These are phyloP conservation scores for Cucurbita moschata DNA, from an alignment of 306 rosid species.

Conservation along the genomic window DNA sequence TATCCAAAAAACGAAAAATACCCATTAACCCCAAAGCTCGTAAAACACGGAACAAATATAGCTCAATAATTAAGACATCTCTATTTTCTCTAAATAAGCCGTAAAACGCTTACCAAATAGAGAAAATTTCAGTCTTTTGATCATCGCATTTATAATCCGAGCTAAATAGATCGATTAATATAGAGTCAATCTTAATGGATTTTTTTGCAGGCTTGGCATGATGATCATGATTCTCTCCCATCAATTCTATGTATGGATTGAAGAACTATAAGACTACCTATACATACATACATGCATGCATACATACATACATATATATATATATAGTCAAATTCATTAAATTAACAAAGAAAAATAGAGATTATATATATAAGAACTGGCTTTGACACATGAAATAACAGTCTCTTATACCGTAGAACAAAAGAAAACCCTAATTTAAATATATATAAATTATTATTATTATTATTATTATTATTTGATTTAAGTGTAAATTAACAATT, in stretches of 20 bases:
- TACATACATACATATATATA: not conserved
- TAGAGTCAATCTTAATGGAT: conserved; percentile 51
- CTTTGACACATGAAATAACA: conserved; percentile 1
- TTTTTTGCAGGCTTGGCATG: conserved; percentile 39
- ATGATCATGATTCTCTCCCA: conserved; percentile 16
- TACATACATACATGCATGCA: not conserved
- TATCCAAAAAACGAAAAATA: not conserved
- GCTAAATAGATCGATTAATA: conserved; percentile 59
- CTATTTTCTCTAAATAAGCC: not conserved
- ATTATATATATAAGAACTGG: not conserved
- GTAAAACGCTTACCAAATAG: conserved; percentile 53
- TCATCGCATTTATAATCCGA: conserved; percentile 27
- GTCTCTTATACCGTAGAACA: not conserved
- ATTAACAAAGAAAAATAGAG: not conserved
- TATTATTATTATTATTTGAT: not conserved
- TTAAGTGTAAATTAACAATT: not conserved
- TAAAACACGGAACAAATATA: not conserved
- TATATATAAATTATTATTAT: not conserved
- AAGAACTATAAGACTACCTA: not conserved
- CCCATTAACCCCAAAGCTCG: not conserved
- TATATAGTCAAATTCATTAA: not conserved
- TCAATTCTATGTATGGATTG: conserved; percentile 9
- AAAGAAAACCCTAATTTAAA: conserved; percentile 1
- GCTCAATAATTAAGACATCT: not conserved
- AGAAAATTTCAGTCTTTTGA: conserved; percentile 57